These are phyloP conservation scores for Pichia nanzhaoensis DNA, from an alignment of 805 yeast genomes.

Conservation along the genomic window DNA sequence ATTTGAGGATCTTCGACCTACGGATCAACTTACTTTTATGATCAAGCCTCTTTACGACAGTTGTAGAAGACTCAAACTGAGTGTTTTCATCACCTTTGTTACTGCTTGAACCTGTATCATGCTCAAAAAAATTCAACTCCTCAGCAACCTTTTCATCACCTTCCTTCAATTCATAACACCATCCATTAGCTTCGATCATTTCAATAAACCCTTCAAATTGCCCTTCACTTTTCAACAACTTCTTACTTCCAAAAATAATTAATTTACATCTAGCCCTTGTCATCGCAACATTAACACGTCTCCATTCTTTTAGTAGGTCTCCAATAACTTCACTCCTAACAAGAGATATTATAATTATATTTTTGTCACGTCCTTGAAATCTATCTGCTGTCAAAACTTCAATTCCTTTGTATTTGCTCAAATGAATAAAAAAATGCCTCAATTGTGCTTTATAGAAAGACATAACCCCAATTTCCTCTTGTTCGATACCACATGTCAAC, in stretches of 20 bases:
- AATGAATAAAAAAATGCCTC: constrained; percentile 33
- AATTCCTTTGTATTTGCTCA: constrained; percentile 33
- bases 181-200: constrained; percentile 46
- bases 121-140: constrained; percentile 2
- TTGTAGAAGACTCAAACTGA: background rate
- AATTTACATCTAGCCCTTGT: constrained; percentile 85
- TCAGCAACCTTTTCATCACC: constrained; percentile 29
- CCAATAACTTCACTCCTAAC: constrained; percentile 84
- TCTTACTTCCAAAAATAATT: constrained; percentile 72
- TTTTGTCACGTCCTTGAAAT: constrained; percentile 94
- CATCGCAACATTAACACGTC: constrained; percentile 90
- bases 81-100: background rate
- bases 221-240: constrained; percentile 47
- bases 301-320: constrained; percentile 76
- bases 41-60: background rate
- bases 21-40: constrained; percentile 3
- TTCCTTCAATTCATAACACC: constrained; percentile 57
- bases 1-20: constrained; percentile 7
- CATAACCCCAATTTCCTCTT: constrained; percentile 72
- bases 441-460: constrained; percentile 84
- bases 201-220: constrained; percentile 55
- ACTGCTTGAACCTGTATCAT: background rate
- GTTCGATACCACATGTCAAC: constrained; percentile 50
- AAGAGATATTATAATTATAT: constrained; percentile 80
- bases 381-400: constrained; percentile 92